Percentiles rank a stretch among this genome's conserved stretches.
phyloP scores from a whole-genome alignment of 805 yeast genomes.

The Cyberlindnera meyerae region DNA sequence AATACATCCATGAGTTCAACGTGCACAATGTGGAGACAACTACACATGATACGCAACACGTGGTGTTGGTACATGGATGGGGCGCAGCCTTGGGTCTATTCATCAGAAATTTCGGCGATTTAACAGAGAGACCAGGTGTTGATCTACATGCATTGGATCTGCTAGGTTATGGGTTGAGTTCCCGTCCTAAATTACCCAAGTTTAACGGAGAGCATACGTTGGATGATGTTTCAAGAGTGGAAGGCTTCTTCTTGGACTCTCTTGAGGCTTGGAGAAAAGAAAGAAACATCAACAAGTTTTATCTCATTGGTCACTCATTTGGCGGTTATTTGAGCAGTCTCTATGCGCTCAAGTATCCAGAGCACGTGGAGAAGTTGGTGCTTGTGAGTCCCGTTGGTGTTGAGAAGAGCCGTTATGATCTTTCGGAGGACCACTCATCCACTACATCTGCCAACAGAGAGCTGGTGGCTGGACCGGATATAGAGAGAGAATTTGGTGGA shows the following conservation, averaged over 20 bases:
- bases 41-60: constrained; percentile 32
- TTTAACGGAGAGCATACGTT: constrained; percentile 13
- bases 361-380: constrained; percentile 44
- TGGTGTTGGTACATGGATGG: constrained; percentile 78
- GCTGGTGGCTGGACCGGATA: constrained; percentile 25
- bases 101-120: constrained; percentile 53
- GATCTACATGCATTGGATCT: constrained; percentile 57
- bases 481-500: constrained; percentile 29
- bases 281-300: constrained; percentile 45
- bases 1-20: constrained; percentile 67
- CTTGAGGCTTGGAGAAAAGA: constrained; percentile 55
- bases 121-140: constrained; percentile 46
- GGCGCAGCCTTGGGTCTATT: constrained; percentile 82
- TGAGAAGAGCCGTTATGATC: constrained; percentile 45
- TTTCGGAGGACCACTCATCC: constrained; percentile 8
- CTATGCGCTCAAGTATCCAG: constrained; percentile 53
- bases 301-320: constrained; percentile 62
- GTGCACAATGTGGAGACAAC: constrained; percentile 42
- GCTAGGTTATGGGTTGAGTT: constrained; percentile 58
- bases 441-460: background rate
- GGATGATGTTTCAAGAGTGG: constrained; percentile 29
- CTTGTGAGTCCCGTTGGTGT: constrained; percentile 71
- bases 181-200: constrained; percentile 40
- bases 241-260: constrained; percentile 37
- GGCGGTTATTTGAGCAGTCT: constrained; percentile 66